Conservation (phyloP, 2,329 filamentous ascomycete genomes). For the Passalora sequoiae region DNA sequence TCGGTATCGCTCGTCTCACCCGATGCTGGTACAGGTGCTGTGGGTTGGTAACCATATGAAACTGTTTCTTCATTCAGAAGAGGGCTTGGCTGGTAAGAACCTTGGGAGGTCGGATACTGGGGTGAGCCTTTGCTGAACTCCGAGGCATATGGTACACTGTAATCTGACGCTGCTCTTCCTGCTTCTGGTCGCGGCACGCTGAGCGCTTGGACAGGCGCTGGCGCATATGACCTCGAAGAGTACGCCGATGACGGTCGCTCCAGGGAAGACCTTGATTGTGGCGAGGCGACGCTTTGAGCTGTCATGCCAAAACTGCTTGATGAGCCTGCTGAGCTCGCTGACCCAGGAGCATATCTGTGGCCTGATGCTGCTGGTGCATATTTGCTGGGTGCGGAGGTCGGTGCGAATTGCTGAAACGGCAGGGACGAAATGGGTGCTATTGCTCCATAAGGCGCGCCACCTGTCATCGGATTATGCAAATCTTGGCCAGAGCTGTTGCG, state of each 20-base stretch:
- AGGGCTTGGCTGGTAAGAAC: conserved; percentile 31
- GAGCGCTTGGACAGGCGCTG: conserved; percentile 18
- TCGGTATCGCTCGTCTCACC: conserved; percentile 7
- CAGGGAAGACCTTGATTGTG: conserved; percentile 11
- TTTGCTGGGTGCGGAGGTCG: conserved; percentile 23
- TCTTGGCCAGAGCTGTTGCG: conserved; percentile 58
- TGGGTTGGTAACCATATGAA: conserved; percentile 18
- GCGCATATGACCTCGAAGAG: conserved; percentile 18
- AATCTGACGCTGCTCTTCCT: conserved; percentile 27
- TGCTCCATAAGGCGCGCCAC: conserved; percentile 21
- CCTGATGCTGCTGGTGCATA: conserved; percentile 26
- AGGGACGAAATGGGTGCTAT: conserved; percentile 12
- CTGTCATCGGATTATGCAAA: conserved; percentile 57
- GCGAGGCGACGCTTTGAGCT: conserved; percentile 18
- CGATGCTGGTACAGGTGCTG: conserved; percentile 1
- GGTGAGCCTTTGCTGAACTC: conserved; percentile 29
- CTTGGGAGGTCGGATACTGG: conserved; percentile 21
- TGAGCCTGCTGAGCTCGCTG: conserved; percentile 18
- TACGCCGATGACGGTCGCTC: conserved; percentile 18
- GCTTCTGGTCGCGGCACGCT: conserved; percentile 27
- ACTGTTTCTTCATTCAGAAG: conserved; percentile 24
- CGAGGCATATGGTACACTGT: conserved; percentile 26
- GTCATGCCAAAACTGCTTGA: conserved; percentile 11
- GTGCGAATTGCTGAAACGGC: conserved; percentile 15
- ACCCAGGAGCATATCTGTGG: conserved; percentile 21